These are phyloP conservation scores for Lithocarpus polystachyus DNA, from an alignment of 306 rosid genomes.

Conservation along the genomic window DNA sequence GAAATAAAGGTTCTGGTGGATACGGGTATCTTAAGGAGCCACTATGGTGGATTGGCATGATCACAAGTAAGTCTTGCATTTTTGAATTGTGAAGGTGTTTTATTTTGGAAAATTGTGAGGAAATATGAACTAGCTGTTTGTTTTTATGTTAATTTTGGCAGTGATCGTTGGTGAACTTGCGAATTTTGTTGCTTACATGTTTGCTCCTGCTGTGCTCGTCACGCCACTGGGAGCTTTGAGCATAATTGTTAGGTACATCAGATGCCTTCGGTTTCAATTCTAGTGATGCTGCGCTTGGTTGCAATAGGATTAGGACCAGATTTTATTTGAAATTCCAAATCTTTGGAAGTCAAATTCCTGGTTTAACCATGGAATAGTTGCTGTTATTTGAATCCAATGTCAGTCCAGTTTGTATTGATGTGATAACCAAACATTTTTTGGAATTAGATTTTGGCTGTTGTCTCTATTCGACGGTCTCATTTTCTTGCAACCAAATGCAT, in stretches of 20 bases:
- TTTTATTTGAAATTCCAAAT: background rate
- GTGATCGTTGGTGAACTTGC: slow-evolving; percentile 93
- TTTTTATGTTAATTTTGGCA: slow-evolving; percentile 20
- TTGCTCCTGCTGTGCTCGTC: slow-evolving; percentile 85
- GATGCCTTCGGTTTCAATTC: background rate
- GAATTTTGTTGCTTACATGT: slow-evolving; percentile 78
- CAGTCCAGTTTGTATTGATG: background rate
- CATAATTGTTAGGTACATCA: slow-evolving; percentile 74
- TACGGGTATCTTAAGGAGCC: slow-evolving; percentile 81
- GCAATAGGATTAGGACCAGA: background rate
- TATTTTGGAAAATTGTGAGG: background rate
- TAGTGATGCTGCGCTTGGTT: background rate
- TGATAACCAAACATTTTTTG: background rate
- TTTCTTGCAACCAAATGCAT: background rate
- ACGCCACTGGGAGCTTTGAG: slow-evolving; percentile 94
- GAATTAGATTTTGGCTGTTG: background rate
- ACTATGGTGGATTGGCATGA: slow-evolving; percentile 94
- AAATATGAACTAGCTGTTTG: background rate
- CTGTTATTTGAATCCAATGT: background rate
- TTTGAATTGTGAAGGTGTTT: background rate
- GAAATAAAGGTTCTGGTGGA: slow-evolving; percentile 47
- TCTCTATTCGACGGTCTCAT: background rate
- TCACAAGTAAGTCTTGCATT: slow-evolving; percentile 55
- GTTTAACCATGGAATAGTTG: background rate
- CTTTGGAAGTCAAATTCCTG: background rate